Evolutionary conservation across 352 stramenopile species (phyloP).

Genomic region (Phytophthora cajani): DNA sequence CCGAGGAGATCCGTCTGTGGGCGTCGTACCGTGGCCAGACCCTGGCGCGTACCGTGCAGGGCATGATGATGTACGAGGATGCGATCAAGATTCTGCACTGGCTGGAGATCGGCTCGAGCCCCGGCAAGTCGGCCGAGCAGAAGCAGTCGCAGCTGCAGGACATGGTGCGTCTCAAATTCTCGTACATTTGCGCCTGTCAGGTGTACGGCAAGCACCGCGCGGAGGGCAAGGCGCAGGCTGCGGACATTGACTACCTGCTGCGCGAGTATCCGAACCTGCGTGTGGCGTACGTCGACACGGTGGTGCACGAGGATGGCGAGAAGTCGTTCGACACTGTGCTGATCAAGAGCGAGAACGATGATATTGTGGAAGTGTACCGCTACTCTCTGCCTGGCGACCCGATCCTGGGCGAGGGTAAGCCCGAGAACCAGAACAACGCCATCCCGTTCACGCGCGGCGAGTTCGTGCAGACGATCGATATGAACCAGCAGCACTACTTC

Average conservation of each 20-base stretch:
- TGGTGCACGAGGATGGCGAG: slow-evolving; percentile 40
- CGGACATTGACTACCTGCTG: slow-evolving; percentile 86
- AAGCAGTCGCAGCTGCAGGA: slow-evolving; percentile 84
- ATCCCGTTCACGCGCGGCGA: slow-evolving; percentile 82
- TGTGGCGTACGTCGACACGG: slow-evolving; percentile 86
- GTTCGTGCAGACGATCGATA: slow-evolving; percentile 90
- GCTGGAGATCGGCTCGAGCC: slow-evolving; percentile 81
- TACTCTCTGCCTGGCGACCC: slow-evolving; percentile 84
- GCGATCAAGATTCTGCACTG: slow-evolving; percentile 89
- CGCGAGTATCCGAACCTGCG: slow-evolving; percentile 84
- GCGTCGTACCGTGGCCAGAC: slow-evolving; percentile 85
- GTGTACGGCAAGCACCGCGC: slow-evolving; percentile 83
- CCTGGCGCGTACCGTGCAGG: slow-evolving; percentile 77
- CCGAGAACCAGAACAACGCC: slow-evolving; percentile 89
- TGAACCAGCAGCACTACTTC: slow-evolving; percentile 91
- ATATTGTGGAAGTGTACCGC: slow-evolving; percentile 83
- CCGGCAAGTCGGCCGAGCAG: slow-evolving; percentile 70
- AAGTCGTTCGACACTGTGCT: slow-evolving; percentile 75
- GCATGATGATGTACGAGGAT: slow-evolving; percentile 90
- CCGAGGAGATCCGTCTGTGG: slow-evolving; percentile 82
- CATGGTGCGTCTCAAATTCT: slow-evolving; percentile 89
- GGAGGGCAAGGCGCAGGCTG: slow-evolving; percentile 71
- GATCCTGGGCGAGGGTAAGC: slow-evolving; percentile 84
- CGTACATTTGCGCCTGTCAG: slow-evolving; percentile 86
- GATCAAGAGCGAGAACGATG: slow-evolving; percentile 79